Base-by-base conservation (phyloP, 768 basidiomycete genomes). In the Boletus speciosus region DNA sequence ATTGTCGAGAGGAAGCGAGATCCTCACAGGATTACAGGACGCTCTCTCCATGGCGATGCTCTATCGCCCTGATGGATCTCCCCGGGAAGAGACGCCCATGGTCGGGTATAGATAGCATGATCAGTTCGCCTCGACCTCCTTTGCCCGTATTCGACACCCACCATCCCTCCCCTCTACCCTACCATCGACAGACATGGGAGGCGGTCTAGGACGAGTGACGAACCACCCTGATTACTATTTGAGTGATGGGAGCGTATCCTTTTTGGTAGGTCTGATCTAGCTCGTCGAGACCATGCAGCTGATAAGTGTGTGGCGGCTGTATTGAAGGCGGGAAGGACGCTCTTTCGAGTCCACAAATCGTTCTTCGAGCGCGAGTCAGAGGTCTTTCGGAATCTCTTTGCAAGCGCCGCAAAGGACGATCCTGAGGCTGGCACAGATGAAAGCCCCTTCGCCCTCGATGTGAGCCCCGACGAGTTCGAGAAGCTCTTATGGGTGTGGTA, bases 401-500 rank as follows among this genome's bases (percentile, higher is more conserved):
- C 61, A 1, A 47, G 64, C 1, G 65, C 74, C 5, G 71, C 73
- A 2, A 47, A 60, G 1, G 64, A 61, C 0, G 61, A 60, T 0
- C 64, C 63, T 0, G 78, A 72, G 0, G 65, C 72, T 0, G 66
- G 63, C 9, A 63, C 62, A 0, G 80, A 80, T 16, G 66, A 60
- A 0, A 70, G 64, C 15, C 76, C 82, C 0, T 73, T 81, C n/a
- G 66, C 73, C 1, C 67, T 86, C 5, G 68, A 75, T 12, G 72
- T 75, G 1, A 69, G 67, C 1, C 63, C 73, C 0, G 65, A 71
- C 0, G 81, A 84, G 0, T 82, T 85, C 41, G 72, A 73, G 0
- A 72, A 73, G 0, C 76, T 86, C 1, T 52, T 84, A 0, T 84
- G 80, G 80, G 76, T 85, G 0, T 82, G 84, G 56, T 86, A 86